These are phyloP conservation scores for Wickerhamomyces silvicola DNA, from an alignment of 805 yeast genomes.

Conservation along the genomic window DNA sequence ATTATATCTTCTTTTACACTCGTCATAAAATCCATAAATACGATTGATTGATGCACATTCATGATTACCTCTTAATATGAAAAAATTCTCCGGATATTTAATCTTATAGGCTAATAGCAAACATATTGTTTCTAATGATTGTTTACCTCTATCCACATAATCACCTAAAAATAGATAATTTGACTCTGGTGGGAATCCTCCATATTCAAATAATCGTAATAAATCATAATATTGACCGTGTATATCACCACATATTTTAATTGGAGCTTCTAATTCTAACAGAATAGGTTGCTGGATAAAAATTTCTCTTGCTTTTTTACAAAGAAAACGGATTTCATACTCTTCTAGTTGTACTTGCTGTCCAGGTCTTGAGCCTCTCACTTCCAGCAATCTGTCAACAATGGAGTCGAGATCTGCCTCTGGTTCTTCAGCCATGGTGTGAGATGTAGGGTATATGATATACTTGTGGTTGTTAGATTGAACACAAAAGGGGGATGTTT, in stretches of 20 bases:
- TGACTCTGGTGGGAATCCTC: conserved; percentile 99
- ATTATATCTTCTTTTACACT: conserved; percentile 96
- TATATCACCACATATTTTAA: conserved; percentile 92
- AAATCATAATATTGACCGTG: conserved; percentile 98
- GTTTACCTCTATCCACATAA: conserved; percentile 98
- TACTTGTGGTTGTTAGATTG: neutral
- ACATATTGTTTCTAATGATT: conserved; percentile 93
- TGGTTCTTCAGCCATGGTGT: conserved; percentile 36
- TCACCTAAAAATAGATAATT: conserved; percentile 94
- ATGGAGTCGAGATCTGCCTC: conserved; percentile 96
- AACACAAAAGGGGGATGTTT: conserved; percentile 1
- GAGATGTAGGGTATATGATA: conserved; percentile 1
- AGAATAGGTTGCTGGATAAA: conserved; percentile 96
- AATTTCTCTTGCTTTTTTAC: conserved; percentile 97
- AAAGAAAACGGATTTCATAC: conserved; percentile 87
- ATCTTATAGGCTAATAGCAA: conserved; percentile 90
- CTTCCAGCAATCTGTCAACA: conserved; percentile 93
- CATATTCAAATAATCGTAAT: conserved; percentile 91
- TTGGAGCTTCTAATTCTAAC: conserved; percentile 94
- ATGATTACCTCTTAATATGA: conserved; percentile 95
- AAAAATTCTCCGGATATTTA: conserved; percentile 96
- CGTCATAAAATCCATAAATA: conserved; percentile 97
- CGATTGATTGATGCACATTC: conserved; percentile 98
- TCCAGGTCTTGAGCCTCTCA: conserved; percentile 97
- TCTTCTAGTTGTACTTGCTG: conserved; percentile 92